phyloP scores from a whole-genome alignment of 192 early-diverging fungal species.

The Linderina pennispora region DNA sequence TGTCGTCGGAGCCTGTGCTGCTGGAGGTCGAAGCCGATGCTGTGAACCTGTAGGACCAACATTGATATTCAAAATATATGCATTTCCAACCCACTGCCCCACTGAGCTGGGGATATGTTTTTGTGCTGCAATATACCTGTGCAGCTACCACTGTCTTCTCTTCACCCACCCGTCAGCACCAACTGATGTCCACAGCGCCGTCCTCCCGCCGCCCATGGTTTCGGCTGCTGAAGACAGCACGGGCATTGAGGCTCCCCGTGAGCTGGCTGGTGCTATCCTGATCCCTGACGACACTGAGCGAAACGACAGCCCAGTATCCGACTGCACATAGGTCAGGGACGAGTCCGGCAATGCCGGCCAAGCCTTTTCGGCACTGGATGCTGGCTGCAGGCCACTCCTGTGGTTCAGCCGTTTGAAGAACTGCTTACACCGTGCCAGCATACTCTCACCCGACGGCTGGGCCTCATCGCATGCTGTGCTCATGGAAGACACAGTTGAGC shows the following conservation, averaged over 20 bases:
- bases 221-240: not conserved
- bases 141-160: not conserved
- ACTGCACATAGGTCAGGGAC: not conserved
- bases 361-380: not conserved
- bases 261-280: too few species aligned
- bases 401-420: not conserved
- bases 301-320: too few species aligned
- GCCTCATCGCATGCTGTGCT: not conserved
- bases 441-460: not conserved
- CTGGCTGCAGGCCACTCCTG: too few species aligned
- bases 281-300: too few species aligned
- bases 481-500: not conserved
- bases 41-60: too few species aligned
- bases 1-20: too few species aligned
- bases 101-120: too few species aligned
- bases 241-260: too few species aligned
- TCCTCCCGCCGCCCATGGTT: not conserved
- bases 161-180: conserved; percentile 6
- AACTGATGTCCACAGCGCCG: conserved; percentile 4
- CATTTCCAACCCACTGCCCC: too few species aligned
- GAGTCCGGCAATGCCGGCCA: not conserved
- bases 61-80: too few species aligned
- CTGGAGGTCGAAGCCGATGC: too few species aligned
- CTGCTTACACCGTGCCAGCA: not conserved
- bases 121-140: not conserved